These are phyloP conservation scores for Scheffersomyces parashehatae DNA, from an alignment of 1,139 yeast genomes.

Conservation along the genomic window DNA sequence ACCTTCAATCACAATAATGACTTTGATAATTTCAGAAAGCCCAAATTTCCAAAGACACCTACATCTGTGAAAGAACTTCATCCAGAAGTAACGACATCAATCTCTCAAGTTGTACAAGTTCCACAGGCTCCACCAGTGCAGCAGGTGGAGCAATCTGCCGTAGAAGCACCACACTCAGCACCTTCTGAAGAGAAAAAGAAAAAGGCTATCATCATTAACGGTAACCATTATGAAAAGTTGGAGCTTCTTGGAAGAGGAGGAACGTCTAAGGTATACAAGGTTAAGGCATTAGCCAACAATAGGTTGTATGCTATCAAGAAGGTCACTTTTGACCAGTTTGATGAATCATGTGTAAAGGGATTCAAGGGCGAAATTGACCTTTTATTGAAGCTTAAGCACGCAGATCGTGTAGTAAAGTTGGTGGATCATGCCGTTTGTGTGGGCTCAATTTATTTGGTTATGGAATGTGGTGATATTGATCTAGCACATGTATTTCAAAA, in stretches of 20 bases:
- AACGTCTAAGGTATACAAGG: constrained; percentile 87
- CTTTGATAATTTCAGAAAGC: constrained; percentile 24
- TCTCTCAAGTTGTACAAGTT: not conserved
- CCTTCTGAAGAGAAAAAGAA: constrained; percentile 21
- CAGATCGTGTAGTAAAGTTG: constrained; percentile 75
- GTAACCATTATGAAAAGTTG: constrained; percentile 66
- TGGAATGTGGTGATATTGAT: constrained; percentile 97
- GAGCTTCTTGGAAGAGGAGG: constrained; percentile 92
- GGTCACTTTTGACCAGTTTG: constrained; percentile 80
- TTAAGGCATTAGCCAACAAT: constrained; percentile 52
- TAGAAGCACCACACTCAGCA: not conserved
- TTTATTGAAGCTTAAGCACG: constrained; percentile 57
- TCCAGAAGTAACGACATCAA: too few species aligned
- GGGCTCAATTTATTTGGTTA: constrained; percentile 68
- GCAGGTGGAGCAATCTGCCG: constrained; percentile 3
- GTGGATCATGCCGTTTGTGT: constrained; percentile 71
- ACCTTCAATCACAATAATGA: constrained; percentile 11
- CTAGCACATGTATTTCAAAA: constrained; percentile 77
- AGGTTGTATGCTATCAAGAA: constrained; percentile 78
- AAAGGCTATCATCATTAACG: constrained; percentile 49
- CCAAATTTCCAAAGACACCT: constrained; percentile 19
- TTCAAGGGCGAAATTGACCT: constrained; percentile 90
- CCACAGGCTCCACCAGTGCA: not conserved
- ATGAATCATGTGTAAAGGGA: constrained; percentile 68
- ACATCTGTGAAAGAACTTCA: not conserved